Conservation (phyloP, 805 yeast species). For the Blastobotrys attinorum region DNA sequence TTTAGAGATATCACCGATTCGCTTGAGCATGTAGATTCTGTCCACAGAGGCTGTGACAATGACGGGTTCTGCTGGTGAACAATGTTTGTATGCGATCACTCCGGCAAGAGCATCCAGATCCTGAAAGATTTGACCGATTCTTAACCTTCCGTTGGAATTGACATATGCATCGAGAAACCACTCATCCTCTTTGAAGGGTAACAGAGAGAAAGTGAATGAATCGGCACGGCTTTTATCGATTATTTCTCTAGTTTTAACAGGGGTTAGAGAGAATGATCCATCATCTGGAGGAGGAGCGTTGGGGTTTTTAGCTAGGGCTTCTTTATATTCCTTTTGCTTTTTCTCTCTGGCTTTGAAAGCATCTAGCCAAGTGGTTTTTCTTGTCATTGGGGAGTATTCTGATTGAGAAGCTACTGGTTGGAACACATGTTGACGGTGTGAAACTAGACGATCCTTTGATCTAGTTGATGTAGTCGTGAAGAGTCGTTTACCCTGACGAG, state of each 20-base stretch:
- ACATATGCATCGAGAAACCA: constrained; percentile 82
- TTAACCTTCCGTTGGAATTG: constrained; percentile 81
- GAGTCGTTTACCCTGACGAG: background rate
- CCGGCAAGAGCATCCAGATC: constrained; percentile 94
- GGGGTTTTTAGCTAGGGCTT: constrained; percentile 25
- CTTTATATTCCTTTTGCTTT: constrained; percentile 65
- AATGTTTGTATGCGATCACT: constrained; percentile 83
- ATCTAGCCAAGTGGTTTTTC: constrained; percentile 73
- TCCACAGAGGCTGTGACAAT: constrained; percentile 95
- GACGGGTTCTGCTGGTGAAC: constrained; percentile 93
- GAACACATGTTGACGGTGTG: constrained; percentile 20
- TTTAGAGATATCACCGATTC: constrained; percentile 67
- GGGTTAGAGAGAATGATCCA: constrained; percentile 45
- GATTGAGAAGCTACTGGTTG: constrained; percentile 28
- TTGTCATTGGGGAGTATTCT: constrained; percentile 31
- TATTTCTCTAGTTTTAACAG: constrained; percentile 63
- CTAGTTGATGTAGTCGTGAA: background rate
- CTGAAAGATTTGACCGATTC: constrained; percentile 90
- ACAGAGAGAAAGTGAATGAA: constrained; percentile 40
- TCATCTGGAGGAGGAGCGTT: constrained; percentile 44
- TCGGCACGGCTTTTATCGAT: constrained; percentile 69
- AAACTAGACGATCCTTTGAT: background rate
- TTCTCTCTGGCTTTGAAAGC: constrained; percentile 69
- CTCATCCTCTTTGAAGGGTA: constrained; percentile 80
- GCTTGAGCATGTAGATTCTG: constrained; percentile 77